Evolutionary conservation across 805 yeast genomes (phyloP).

Genomic region (Wickerhamomyces pijperi): DNA sequence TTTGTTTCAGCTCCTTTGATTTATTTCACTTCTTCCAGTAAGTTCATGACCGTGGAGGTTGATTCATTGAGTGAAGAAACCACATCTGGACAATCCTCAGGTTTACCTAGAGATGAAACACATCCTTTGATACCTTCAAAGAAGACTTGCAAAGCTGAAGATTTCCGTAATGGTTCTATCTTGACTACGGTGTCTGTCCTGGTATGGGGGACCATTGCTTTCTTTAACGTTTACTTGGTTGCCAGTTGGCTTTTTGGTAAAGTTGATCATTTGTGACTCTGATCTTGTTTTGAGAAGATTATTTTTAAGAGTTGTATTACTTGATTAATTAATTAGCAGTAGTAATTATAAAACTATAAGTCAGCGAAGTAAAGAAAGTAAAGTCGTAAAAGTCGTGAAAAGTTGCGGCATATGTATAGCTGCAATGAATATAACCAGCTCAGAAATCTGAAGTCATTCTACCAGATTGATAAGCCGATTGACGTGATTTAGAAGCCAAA

Average conservation of each 20-base stretch:
- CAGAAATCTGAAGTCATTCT: too few species aligned
- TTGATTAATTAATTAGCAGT: too few species aligned
- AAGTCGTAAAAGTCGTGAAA: too few species aligned
- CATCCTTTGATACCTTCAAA: constrained; percentile 6
- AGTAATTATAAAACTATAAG: too few species aligned
- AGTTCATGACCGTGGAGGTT: constrained; percentile 50
- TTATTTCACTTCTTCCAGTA: constrained; percentile 62
- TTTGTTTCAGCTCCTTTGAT: constrained; percentile 83
- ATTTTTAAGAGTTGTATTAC: too few species aligned
- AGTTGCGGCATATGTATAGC: too few species aligned
- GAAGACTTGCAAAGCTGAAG: constrained; percentile 27
- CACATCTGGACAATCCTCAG: constrained; percentile 1
- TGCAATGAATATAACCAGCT: too few species aligned
- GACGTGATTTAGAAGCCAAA: too few species aligned
- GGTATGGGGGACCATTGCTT: constrained; percentile 63
- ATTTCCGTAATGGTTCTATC: constrained; percentile 57
- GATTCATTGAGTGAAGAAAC: not conserved
- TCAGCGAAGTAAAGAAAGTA: too few species aligned
- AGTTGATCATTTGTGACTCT: constrained; percentile 38
- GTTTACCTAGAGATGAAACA: constrained; percentile 11
- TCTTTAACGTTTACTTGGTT: constrained; percentile 62
- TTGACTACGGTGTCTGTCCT: constrained; percentile 43
- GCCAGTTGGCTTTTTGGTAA: constrained; percentile 36
- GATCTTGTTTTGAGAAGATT: too few species aligned
- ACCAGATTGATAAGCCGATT: too few species aligned